phyloP scores from a whole-genome alignment of 2,329 filamentous ascomycete species.

The Aspergillus fumigatiaffinis region DNA sequence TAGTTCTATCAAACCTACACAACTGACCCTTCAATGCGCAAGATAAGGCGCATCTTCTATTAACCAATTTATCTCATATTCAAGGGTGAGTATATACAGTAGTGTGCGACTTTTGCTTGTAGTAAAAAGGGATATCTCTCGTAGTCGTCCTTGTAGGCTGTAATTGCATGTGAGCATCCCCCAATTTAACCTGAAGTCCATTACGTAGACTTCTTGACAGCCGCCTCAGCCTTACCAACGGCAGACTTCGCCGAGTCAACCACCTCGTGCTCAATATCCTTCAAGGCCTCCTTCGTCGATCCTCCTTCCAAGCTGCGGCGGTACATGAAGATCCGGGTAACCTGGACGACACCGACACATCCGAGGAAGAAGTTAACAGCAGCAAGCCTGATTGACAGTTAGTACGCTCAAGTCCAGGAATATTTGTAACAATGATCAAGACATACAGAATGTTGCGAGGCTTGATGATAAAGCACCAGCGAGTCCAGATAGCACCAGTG shows the following conservation, averaged over 20 bases:
- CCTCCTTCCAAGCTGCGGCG: constrained; percentile 52
- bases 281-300: constrained; percentile 34
- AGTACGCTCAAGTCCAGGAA: background rate
- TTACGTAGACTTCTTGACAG: constrained; percentile 30
- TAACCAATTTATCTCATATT: background rate
- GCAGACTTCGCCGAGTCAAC: constrained; percentile 34
- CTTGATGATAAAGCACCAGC: constrained; percentile 97
- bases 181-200: background rate
- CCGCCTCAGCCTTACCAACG: constrained; percentile 27
- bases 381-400: constrained; percentile 60
- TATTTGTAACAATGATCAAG: background rate
- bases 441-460: constrained; percentile 84
- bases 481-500: constrained; percentile 95
- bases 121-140: background rate
- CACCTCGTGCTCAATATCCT: constrained; percentile 36
- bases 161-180: background rate
- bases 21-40: background rate
- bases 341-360: constrained; percentile 78
- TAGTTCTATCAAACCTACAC: background rate
- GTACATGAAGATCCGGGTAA: constrained; percentile 69
- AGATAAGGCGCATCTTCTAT: background rate
- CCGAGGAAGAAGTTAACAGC: constrained; percentile 98
- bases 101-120: background rate
- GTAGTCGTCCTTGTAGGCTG: background rate
- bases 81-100: background rate